Percentiles rank a stretch among this genome's conserved stretches.
Evolutionary conservation across 1,284 basidiomycete species (phyloP).

Genomic region (Malassezia brasiliensis): DNA sequence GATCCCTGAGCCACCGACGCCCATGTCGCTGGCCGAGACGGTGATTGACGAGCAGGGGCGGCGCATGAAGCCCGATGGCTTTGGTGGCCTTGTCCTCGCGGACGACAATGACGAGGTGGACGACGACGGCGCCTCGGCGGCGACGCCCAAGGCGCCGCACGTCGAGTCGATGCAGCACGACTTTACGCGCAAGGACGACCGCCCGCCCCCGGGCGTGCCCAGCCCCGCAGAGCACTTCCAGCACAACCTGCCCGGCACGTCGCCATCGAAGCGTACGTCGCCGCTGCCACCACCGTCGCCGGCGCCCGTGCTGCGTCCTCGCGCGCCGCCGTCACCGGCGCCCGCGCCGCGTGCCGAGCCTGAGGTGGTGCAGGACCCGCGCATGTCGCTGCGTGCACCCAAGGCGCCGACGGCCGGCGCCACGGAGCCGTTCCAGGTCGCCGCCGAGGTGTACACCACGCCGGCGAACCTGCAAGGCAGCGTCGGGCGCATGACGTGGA

Average conservation of each 20-base stretch:
- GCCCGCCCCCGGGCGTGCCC: not conserved
- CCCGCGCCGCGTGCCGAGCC: not conserved
- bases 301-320: not conserved
- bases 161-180: constrained; percentile 11
- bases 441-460: constrained; percentile 18
- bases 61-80: constrained; percentile 12
- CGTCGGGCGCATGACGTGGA: constrained; percentile 17
- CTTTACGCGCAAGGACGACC: constrained; percentile 3
- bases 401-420: not conserved
- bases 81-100: constrained; percentile 8
- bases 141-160: constrained; percentile 11
- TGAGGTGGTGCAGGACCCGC: not conserved
- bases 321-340: not conserved
- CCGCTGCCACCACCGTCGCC: not conserved
- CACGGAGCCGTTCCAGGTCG: constrained; percentile 10
- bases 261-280: not conserved
- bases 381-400: not conserved
- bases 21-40: not conserved
- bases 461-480: constrained; percentile 6
- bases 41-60: constrained; percentile 8
- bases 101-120: not conserved
- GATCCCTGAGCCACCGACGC: not conserved
- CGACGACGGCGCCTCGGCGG: not conserved
- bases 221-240: constrained; percentile 1
- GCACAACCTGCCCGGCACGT: not conserved